Evolutionary conservation across 768 basidiomycete species (phyloP).

Genomic region (Porpolomopsis calyptriformis): DNA sequence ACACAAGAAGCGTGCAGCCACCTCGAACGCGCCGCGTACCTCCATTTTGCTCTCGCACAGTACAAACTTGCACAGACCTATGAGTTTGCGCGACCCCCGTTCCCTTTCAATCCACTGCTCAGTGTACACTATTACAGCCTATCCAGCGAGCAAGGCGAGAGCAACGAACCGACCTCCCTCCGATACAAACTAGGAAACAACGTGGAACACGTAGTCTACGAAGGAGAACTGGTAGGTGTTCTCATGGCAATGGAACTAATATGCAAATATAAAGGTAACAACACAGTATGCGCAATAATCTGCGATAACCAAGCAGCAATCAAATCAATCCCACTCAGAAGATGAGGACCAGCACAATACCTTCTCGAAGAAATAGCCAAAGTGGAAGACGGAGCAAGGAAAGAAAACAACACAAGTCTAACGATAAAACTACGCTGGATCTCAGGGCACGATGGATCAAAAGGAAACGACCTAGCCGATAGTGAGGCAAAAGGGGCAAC

Average conservation of each 20-base stretch:
- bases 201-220: conserved; percentile 18
- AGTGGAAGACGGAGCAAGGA: too few relatives aligned
- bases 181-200: conserved; percentile 14
- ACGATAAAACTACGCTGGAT: conserved; percentile 13
- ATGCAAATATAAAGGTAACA: neutral
- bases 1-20: conserved; percentile 59
- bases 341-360: conserved; percentile 7
- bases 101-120: conserved; percentile 78
- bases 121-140: conserved; percentile 82
- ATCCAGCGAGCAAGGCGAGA: conserved; percentile 73
- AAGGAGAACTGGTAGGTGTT: conserved; percentile 22
- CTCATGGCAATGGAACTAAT: conserved; percentile 19
- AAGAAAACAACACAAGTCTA: neutral
- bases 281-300: conserved; percentile 1
- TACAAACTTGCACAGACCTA: conserved; percentile 90
- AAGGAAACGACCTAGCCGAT: conserved; percentile 19
- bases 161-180: conserved; percentile 2
- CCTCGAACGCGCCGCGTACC: conserved; percentile 76
- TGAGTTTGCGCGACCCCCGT: conserved; percentile 81
- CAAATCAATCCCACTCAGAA: too few relatives aligned
- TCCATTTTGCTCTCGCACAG: conserved; percentile 77
- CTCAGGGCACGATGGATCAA: conserved; percentile 17
- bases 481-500: conserved; percentile 15
- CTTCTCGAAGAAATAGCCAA: conserved; percentile 3
- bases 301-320: conserved; percentile 14